phyloP scores from a whole-genome alignment of 179 eudicot species.

The Amaranthus tricolor region DNA sequence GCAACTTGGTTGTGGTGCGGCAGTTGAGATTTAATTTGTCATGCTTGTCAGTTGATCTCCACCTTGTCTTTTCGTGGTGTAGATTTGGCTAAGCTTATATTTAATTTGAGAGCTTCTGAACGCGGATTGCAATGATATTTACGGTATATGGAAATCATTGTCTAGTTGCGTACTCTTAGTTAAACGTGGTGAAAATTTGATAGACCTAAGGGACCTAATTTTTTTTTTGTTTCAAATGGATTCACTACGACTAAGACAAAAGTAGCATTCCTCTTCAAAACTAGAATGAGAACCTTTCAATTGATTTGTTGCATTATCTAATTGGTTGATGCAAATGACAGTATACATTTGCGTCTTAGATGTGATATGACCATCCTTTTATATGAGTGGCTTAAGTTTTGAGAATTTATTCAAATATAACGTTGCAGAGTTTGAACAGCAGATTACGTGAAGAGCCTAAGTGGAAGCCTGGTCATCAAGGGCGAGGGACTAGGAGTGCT shows the following conservation, averaged over 20 bases:
- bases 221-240: background rate
- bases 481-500: slow-evolving; percentile 34
- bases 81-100: background rate
- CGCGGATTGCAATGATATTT: background rate
- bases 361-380: background rate
- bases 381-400: background rate
- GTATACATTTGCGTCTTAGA: background rate
- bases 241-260: background rate
- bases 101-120: background rate
- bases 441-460: slow-evolving; percentile 34
- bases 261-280: background rate
- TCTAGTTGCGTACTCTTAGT: background rate
- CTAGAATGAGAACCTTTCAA: background rate
- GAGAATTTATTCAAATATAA: background rate
- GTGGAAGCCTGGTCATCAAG: slow-evolving; percentile 36
- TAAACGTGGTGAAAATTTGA: background rate
- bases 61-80: background rate
- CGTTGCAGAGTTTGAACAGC: slow-evolving; percentile 35
- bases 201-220: background rate
- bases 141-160: background rate
- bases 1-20: background rate
- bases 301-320: background rate
- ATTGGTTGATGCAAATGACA: background rate
- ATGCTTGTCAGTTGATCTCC: background rate
- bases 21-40: background rate